Evolutionary conservation across 805 yeast genomes (phyloP).

Genomic region (Lipomyces sp.): DNA sequence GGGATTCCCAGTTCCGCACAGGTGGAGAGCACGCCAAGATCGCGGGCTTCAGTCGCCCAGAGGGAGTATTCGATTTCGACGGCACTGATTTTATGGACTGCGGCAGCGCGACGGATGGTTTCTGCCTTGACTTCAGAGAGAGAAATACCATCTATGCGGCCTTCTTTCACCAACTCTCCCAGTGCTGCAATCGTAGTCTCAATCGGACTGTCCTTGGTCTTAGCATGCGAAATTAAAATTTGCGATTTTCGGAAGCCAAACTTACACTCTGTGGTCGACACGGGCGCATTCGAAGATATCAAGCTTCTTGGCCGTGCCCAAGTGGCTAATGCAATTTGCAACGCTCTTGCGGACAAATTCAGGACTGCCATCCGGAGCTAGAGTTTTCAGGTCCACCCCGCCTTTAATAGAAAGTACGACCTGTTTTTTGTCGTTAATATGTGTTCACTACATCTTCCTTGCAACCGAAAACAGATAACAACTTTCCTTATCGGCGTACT

Average conservation of each 20-base stretch:
- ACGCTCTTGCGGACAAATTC: constrained; percentile 29
- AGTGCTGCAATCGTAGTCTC: constrained; percentile 65
- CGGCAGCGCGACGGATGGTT: constrained; percentile 63
- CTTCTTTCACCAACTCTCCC: constrained; percentile 62
- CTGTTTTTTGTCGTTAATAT: constrained; percentile 7
- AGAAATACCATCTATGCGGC: constrained; percentile 70
- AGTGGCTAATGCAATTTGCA: constrained; percentile 36
- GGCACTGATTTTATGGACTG: constrained; percentile 60
- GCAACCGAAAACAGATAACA: constrained; percentile 50
- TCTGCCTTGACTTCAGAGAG: constrained; percentile 71
- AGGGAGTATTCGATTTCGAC: constrained; percentile 83
- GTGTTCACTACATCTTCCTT: not conserved
- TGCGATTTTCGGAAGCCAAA: not conserved
- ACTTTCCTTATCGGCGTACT: constrained; percentile 55
- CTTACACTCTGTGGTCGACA: constrained; percentile 53
- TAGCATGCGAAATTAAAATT: not conserved
- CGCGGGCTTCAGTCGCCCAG: constrained; percentile 61
- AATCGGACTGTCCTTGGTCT: constrained; percentile 51
- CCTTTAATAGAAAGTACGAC: constrained; percentile 62
- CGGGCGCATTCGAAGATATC: constrained; percentile 78
- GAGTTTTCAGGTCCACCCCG: constrained; percentile 47
- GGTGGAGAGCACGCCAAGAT: constrained; percentile 65
- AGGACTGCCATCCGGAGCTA: constrained; percentile 48
- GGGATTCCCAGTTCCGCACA: constrained; percentile 68
- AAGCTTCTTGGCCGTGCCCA: constrained; percentile 51